Conservation (phyloP, 495 filamentous ascomycete genomes). For the Penicillium riverlandense region DNA sequence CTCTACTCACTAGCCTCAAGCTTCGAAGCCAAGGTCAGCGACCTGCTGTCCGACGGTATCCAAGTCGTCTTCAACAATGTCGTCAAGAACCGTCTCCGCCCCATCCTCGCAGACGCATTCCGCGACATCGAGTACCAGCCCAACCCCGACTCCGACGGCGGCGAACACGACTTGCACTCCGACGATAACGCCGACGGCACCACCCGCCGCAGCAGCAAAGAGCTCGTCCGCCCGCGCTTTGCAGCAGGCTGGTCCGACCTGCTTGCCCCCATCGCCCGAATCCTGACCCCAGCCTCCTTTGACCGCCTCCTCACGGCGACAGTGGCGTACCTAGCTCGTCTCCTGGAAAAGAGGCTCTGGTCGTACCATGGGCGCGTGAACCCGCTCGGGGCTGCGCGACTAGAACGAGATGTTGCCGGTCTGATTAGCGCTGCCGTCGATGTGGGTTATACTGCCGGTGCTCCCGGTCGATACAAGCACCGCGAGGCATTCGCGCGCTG, state of each 20-base stretch:
- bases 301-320: conserved; percentile 65
- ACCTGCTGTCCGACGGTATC: conserved; percentile 76
- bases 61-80: conserved; percentile 82
- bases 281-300: conserved; percentile 68
- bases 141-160: conserved; percentile 35
- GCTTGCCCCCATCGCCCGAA: conserved; percentile 72
- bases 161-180: conserved; percentile 20
- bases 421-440: conserved; percentile 70
- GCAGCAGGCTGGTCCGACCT: conserved; percentile 76
- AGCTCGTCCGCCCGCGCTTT: conserved; percentile 66
- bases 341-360: conserved; percentile 89
- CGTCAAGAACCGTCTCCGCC: conserved; percentile 77
- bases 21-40: conserved; percentile 68
- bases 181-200: conserved; percentile 26
- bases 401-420: conserved; percentile 82
- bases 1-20: conserved; percentile 61
- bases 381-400: conserved; percentile 72
- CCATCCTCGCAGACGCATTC: conserved; percentile 81
- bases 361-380: conserved; percentile 75
- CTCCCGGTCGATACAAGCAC: conserved; percentile 55
- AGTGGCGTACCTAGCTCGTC: conserved; percentile 60
- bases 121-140: conserved; percentile 79
- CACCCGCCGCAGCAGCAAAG: conserved; percentile 16
- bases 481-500: conserved; percentile 74
- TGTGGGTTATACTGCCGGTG: conserved; percentile 41